A percentile compares a stretch with the other conserved stretches of the same genome.
Evolutionary conservation across 1,284 basidiomycete species (phyloP).

Genomic region (Mycena citricolor): DNA sequence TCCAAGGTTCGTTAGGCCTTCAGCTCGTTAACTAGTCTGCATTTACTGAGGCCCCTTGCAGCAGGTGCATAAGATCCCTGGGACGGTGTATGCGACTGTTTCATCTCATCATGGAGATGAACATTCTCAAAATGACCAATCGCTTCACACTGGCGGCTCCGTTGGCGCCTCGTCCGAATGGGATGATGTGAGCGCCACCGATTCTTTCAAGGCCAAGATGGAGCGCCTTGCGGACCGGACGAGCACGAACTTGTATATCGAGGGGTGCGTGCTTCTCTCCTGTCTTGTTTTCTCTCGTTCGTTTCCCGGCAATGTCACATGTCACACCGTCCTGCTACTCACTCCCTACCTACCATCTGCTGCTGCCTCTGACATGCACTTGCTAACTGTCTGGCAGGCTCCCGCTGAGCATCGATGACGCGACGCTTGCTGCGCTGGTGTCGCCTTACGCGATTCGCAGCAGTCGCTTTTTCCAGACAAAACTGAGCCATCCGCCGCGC

Average conservation of each 20-base stretch:
- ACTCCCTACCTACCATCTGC: too few species aligned
- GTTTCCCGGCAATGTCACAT: too few species aligned
- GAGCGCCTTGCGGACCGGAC: conserved; percentile 58
- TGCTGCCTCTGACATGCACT: too few species aligned
- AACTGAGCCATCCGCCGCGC: conserved; percentile 67
- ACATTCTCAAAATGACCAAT: too few species aligned
- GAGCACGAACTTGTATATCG: conserved; percentile 75
- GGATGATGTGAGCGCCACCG: too few species aligned
- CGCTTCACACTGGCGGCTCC: too few species aligned
- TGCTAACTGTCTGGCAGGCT: conserved; percentile 39
- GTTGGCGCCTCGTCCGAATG: too few species aligned
- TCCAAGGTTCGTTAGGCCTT: conserved; percentile 39
- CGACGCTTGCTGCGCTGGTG: conserved; percentile 57
- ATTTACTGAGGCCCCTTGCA: conserved; percentile 28
- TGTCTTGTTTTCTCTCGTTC: conserved; percentile 8
- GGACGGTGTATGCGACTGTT: conserved; percentile 59
- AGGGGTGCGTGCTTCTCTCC: conserved; percentile 47
- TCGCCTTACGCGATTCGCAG: conserved; percentile 66
- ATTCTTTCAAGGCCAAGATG: conserved; percentile 70
- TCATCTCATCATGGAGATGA: too few species aligned
- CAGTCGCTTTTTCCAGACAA: conserved; percentile 72
- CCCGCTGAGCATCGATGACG: conserved; percentile 56
- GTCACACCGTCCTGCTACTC: too few species aligned
- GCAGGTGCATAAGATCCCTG: conserved; percentile 79
- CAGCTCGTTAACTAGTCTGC: background rate